phyloP scores from a whole-genome alignment of 2,329 filamentous ascomycete species.

The Salinomyces thailandicus region DNA sequence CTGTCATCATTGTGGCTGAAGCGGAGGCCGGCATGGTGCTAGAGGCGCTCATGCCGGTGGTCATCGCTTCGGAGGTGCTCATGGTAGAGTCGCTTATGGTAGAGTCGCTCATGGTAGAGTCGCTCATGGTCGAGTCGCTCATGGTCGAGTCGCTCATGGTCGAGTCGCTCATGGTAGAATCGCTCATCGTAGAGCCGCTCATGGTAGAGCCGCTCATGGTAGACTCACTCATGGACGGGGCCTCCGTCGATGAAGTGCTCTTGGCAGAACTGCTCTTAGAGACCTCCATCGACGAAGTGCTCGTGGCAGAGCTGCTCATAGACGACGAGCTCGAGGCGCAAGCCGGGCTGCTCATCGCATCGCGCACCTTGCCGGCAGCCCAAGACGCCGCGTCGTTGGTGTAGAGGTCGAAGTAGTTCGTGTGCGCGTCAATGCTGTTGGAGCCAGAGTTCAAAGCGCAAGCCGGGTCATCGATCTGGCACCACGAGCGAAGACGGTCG shows the following conservation, averaged over 20 bases:
- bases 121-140: neutral
- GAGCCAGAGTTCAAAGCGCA: conserved; percentile 28
- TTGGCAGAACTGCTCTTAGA: neutral
- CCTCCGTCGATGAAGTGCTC: neutral
- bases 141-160: neutral
- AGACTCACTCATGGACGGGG: too few species aligned
- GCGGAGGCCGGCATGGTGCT: conserved; percentile 1
- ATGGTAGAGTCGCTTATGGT: too few species aligned
- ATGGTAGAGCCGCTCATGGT: too few species aligned
- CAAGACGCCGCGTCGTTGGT: conserved; percentile 18
- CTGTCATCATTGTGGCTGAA: neutral
- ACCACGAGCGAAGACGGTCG: conserved; percentile 28
- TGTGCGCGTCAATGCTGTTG: conserved; percentile 24
- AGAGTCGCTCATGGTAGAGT: too few species aligned
- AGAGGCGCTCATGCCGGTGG: conserved; percentile 2
- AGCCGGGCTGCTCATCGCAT: neutral
- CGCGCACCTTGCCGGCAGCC: conserved; percentile 12
- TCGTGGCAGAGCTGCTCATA: neutral
- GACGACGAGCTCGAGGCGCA: conserved; percentile 1
- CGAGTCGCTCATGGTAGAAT: neutral
- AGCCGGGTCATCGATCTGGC: conserved; percentile 30
- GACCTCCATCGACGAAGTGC: neutral
- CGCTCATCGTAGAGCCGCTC: neutral
- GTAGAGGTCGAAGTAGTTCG: conserved; percentile 31
- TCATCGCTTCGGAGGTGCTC: neutral